Evolutionary conservation across 2,329 filamentous ascomycete species (phyloP).

Genomic region (Colletotrichum orchidophilum): DNA sequence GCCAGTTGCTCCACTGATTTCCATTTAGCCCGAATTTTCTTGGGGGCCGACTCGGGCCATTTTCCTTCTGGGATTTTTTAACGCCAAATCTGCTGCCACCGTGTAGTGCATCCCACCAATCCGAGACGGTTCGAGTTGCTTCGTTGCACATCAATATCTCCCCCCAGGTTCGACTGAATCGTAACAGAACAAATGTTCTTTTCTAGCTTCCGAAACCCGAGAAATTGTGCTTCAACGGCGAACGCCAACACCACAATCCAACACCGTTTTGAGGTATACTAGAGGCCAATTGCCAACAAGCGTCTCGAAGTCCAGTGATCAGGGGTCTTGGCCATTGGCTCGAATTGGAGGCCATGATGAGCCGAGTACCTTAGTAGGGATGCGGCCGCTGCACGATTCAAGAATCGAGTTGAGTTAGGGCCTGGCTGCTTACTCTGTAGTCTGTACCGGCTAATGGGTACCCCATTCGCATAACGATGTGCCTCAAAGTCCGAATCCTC

Average conservation of each 20-base stretch:
- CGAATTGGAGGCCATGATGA: background rate
- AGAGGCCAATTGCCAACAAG: conserved; percentile 8
- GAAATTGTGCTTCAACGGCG: background rate
- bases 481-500: conserved; percentile 10
- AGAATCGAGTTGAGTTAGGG: conserved; percentile 24
- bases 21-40: conserved; percentile 14
- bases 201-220: conserved; percentile 8
- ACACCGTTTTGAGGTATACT: background rate
- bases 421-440: background rate
- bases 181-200: background rate
- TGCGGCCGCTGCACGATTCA: conserved; percentile 30
- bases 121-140: conserved; percentile 12
- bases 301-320: conserved; percentile 15
- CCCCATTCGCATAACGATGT: conserved; percentile 15
- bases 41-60: conserved; percentile 23
- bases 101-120: background rate
- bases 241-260: background rate
- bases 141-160: conserved; percentile 10
- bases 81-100: background rate
- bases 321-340: conserved; percentile 17
- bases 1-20: conserved; percentile 18
- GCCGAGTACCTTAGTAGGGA: conserved; percentile 25
- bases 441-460: conserved; percentile 11
- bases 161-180: conserved; percentile 12
- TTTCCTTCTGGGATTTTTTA: conserved; percentile 9